Conservation (phyloP, 108 stramenopile genomes). For the Fragilariopsis cylindrus region DNA sequence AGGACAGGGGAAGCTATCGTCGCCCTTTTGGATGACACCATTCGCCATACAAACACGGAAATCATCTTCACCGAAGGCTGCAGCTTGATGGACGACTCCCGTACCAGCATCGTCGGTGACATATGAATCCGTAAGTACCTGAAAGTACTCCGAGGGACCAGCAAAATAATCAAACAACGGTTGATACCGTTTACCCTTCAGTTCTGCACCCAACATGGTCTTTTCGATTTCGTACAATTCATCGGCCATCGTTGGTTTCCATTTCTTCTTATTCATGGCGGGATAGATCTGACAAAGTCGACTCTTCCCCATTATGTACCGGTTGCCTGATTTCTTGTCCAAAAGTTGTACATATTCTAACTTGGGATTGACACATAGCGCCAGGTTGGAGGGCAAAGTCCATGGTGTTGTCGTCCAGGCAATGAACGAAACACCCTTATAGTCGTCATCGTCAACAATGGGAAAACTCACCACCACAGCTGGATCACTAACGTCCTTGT, state of each 20-base stretch:
- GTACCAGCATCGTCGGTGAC: slow-evolving; percentile 99
- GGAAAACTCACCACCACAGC: slow-evolving; percentile 98
- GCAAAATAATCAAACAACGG: slow-evolving; percentile 95
- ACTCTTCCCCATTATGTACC: slow-evolving; percentile 86
- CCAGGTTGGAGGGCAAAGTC: slow-evolving; percentile 97
- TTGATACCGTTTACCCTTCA: slow-evolving; percentile 91
- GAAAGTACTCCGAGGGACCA: slow-evolving; percentile 44
- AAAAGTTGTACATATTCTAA: slow-evolving; percentile 94
- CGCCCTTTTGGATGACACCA: slow-evolving; percentile 91
- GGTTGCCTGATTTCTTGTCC: slow-evolving; percentile 80
- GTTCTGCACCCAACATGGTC: slow-evolving; percentile 75
- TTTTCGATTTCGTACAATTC: slow-evolving; percentile 81
- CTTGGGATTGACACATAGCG: slow-evolving; percentile 93
- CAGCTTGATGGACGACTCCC: slow-evolving; percentile 99
- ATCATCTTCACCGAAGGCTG: slow-evolving; percentile 99
- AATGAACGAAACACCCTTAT: slow-evolving; percentile 59
- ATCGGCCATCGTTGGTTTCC: slow-evolving; percentile 90
- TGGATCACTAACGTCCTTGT: slow-evolving; percentile 98
- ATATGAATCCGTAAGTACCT: slow-evolving; percentile 90
- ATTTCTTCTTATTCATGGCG: slow-evolving; percentile 93
- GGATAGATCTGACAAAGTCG: slow-evolving; percentile 94
- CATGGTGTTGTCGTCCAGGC: slow-evolving; percentile 99
- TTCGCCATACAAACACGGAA: slow-evolving; percentile 97
- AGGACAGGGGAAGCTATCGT: slow-evolving; percentile 89
- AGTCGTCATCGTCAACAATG: slow-evolving; percentile 68